These are phyloP conservation scores for Aspergillus cavernicola DNA, from an alignment of 495 filamentous ascomycete species.

Conservation along the genomic window DNA sequence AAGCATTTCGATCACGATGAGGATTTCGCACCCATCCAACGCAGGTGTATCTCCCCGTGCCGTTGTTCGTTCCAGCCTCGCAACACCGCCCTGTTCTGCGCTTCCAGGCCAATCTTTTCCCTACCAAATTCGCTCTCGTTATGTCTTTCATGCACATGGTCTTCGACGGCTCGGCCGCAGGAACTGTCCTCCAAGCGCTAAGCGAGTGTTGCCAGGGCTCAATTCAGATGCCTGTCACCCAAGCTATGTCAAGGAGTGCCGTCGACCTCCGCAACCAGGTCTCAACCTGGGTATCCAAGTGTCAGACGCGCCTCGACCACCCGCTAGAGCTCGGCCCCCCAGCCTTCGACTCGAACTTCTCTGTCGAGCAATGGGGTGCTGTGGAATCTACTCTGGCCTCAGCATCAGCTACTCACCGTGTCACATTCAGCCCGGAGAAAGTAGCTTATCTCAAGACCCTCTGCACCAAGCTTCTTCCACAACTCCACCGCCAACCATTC, in stretches of 20 bases:
- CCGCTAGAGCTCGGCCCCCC: constrained; percentile 1
- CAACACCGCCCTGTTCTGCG: constrained; percentile 10
- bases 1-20: constrained; percentile 4
- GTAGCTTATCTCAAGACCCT: not conserved
- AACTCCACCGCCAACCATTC: no score
- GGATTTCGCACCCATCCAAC: not conserved
- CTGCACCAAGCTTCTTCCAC: constrained; percentile 9
- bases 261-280: not conserved
- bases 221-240: not conserved
- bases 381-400: constrained; percentile 2
- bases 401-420: not conserved
- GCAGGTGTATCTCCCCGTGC: constrained; percentile 3
- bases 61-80: constrained; percentile 1
- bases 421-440: constrained; percentile 5
- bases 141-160: constrained; percentile 8
- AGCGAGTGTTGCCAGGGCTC: constrained; percentile 7
- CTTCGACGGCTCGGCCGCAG: constrained; percentile 11
- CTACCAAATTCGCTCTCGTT: not conserved
- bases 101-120: constrained; percentile 13
- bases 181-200: not conserved
- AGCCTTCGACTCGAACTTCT: not conserved
- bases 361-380: constrained; percentile 6
- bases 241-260: not conserved
- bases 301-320: not conserved
- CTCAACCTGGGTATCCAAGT: not conserved